phyloP scores from a whole-genome alignment of 1,139 yeast genomes.

The Magnusiomyces magnusii region DNA sequence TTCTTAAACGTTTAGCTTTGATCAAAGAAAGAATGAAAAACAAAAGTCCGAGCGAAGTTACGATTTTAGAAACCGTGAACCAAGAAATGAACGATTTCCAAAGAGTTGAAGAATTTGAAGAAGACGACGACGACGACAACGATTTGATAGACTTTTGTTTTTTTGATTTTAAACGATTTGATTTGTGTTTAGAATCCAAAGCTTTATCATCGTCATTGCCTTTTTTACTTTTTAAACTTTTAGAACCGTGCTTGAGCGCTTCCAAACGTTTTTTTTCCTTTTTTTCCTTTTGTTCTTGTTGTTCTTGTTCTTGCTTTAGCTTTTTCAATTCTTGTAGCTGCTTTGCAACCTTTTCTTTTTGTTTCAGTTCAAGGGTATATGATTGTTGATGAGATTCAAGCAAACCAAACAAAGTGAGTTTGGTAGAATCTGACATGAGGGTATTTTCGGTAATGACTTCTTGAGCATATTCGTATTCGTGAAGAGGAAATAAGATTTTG shows the following conservation, averaged over 20 bases:
- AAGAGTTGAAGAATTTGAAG: not conserved
- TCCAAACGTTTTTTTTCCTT: not conserved
- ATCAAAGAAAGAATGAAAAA: not conserved
- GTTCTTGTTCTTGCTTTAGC: too few relatives aligned
- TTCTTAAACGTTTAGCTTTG: not conserved
- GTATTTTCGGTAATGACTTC: not conserved
- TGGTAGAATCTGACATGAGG: not conserved
- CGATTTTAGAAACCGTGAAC: not conserved
- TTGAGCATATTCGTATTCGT: slow-evolving; percentile 1
- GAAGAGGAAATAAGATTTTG: slow-evolving; percentile 3
- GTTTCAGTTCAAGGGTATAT: not conserved
- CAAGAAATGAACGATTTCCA: not conserved
- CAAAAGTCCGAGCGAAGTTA: not conserved
- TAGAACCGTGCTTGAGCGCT: not conserved
- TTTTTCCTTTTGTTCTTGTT: too few relatives aligned
- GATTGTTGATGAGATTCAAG: not conserved
- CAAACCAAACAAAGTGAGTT: not conserved
- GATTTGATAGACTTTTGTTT: not conserved
- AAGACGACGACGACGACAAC: not conserved
- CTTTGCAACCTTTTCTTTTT: not conserved
- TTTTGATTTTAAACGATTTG: not conserved
- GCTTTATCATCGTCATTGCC: not conserved
- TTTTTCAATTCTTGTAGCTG: not conserved
- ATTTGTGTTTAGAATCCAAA: not conserved
- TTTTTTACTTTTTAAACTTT: not conserved